phyloP scores from a whole-genome alignment of 139 green algal species.

The Volvox reticuliferus region DNA sequence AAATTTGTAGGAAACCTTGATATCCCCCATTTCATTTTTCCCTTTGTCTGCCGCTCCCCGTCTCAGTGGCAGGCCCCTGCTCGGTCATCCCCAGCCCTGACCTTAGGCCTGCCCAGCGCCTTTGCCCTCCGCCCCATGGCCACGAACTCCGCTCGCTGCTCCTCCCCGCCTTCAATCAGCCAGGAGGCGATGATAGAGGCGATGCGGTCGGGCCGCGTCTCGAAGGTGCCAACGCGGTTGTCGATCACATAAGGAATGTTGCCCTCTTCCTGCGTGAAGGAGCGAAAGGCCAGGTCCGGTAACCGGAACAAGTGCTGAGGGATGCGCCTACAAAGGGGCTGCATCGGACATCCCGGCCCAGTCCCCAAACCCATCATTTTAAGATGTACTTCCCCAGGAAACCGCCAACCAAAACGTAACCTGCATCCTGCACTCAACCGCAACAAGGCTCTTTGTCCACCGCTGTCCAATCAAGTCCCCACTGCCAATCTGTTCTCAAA shows the following conservation, averaged over 20 bases:
- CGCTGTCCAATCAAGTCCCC: too few species aligned
- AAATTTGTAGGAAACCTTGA: too few species aligned
- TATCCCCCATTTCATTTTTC: too few species aligned
- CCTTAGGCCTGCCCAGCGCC: constrained; percentile 71
- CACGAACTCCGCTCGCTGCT: constrained; percentile 59
- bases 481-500: too few species aligned
- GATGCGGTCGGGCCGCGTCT: constrained; percentile 79
- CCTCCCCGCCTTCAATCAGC: constrained; percentile 59
- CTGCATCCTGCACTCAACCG: too few species aligned
- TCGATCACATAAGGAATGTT: constrained; percentile 97
- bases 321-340: neutral
- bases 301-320: neutral
- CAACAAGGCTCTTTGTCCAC: too few species aligned
- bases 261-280: constrained; percentile 88
- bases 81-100: neutral
- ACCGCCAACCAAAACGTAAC: too few species aligned
- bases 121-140: constrained; percentile 65
- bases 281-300: neutral
- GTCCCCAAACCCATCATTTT: too few species aligned
- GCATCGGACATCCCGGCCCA: too few species aligned
- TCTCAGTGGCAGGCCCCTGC: too few species aligned
- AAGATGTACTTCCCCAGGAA: too few species aligned
- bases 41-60: too few species aligned
- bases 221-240: constrained; percentile 85
- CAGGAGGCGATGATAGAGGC: constrained; percentile 80